These are phyloP conservation scores for Rubia occidens DNA, from an alignment of 305 asterid genomes.

Conservation along the genomic window DNA sequence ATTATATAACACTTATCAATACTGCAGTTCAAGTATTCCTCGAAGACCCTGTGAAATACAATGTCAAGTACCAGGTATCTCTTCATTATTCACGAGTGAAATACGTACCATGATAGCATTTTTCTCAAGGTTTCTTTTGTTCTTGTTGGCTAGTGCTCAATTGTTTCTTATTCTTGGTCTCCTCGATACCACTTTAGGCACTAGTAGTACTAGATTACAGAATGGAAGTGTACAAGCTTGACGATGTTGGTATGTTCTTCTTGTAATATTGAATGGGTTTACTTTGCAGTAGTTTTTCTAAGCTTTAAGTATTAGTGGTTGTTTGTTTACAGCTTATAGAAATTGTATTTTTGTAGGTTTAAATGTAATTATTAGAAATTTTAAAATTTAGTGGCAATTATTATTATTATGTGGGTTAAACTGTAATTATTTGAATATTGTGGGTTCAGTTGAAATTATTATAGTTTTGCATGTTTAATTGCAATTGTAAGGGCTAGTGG, in stretches of 20 bases:
- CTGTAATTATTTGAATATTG: too few species aligned
- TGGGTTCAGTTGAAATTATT: too few species aligned
- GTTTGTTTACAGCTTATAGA: too few species aligned
- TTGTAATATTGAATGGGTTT: too few species aligned
- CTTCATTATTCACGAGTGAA: not conserved
- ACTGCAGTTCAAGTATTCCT: slow-evolving; percentile 85
- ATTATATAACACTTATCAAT: not conserved
- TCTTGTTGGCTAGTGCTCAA: slow-evolving; percentile 77
- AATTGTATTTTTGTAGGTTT: too few species aligned
- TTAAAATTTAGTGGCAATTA: too few species aligned
- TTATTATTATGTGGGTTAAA: too few species aligned
- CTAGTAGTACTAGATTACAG: slow-evolving; percentile 25
- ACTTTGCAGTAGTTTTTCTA: too few species aligned
- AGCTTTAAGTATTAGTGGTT: too few species aligned
- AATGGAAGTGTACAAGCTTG: not conserved
- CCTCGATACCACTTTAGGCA: slow-evolving; percentile 78
- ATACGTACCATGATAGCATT: not conserved
- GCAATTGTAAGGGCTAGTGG: too few species aligned
- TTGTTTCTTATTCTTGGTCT: slow-evolving; percentile 86
- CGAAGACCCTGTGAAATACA: slow-evolving; percentile 77
- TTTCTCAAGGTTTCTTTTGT: not conserved
- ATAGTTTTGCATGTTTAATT: too few species aligned
- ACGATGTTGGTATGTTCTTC: not conserved
- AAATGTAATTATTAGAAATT: too few species aligned
- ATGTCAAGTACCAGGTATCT: slow-evolving; percentile 60